phyloP scores from a whole-genome alignment of 495 filamentous ascomycete genomes.

The Aspergillus ostianus region DNA sequence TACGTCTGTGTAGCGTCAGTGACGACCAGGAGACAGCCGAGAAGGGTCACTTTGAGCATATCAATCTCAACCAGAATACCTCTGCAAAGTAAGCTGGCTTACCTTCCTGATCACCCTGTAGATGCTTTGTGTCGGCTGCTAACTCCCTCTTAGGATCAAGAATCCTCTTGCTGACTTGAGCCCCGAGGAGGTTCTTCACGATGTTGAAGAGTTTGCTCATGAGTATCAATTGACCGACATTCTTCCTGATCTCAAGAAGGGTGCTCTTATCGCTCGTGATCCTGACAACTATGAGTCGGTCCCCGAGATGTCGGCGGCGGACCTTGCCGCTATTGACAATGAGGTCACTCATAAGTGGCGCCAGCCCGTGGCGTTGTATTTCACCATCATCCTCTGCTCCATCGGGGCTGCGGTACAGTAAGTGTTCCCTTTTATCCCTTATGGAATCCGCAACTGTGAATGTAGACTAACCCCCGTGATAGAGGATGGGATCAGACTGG shows the following conservation, averaged over 20 bases:
- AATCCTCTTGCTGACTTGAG: conserved; percentile 61
- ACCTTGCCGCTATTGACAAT: conserved; percentile 50
- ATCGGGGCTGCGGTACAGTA: conserved; percentile 69
- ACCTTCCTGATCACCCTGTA: background rate
- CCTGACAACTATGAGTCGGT: conserved; percentile 55
- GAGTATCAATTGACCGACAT: conserved; percentile 47
- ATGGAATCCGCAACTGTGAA: too few relatives aligned
- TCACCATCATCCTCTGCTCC: conserved; percentile 68
- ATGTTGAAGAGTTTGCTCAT: conserved; percentile 56
- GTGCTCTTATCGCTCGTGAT: conserved; percentile 64
- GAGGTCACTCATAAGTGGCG: conserved; percentile 64
- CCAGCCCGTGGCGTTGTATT: conserved; percentile 62
- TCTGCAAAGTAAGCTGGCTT: conserved; percentile 43
- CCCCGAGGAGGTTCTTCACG: conserved; percentile 46
- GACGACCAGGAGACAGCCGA: conserved; percentile 26
- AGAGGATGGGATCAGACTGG: conserved; percentile 72
- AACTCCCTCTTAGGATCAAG: conserved; percentile 48
- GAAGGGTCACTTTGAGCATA: conserved; percentile 35
- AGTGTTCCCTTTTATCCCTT: conserved; percentile 11
- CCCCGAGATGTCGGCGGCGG: conserved; percentile 53
- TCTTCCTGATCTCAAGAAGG: conserved; percentile 50
- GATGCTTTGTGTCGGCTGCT: conserved; percentile 1
- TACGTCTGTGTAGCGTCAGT: conserved; percentile 15
- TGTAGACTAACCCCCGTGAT: background rate
- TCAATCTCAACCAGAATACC: conserved; percentile 51